phyloP scores from a whole-genome alignment of 176 grass and related monocot species.

The Miscanthus lutarioriparius region DNA sequence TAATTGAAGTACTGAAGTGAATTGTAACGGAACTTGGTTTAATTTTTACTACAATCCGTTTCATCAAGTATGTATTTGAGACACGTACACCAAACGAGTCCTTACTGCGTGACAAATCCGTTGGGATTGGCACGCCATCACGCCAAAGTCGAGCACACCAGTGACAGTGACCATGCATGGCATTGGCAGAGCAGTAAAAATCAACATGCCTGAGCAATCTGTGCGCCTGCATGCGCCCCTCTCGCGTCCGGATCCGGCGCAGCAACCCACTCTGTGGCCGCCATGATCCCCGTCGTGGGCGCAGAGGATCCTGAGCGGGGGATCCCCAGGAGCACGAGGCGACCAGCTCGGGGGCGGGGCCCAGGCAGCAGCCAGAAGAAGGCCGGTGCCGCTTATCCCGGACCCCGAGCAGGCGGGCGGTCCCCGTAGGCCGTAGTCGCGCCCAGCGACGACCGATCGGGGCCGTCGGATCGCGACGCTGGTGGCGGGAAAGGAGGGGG shows the following conservation, averaged over 20 bases:
- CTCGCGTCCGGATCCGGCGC: neutral
- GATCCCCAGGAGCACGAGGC: neutral
- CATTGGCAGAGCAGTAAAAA: neutral
- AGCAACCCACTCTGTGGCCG: neutral
- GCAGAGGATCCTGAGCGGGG: conserved; percentile 5
- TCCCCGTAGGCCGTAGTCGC: too few species aligned
- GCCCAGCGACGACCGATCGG: neutral
- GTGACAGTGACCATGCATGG: too few species aligned
- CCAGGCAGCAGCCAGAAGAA: neutral
- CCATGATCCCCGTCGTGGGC: neutral
- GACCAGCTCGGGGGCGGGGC: too few species aligned
- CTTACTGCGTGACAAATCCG: too few species aligned
- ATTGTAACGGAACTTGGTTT: too few species aligned
- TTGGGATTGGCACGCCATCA: too few species aligned
- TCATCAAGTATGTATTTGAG: too few species aligned
- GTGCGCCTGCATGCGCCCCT: neutral
- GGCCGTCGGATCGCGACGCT: neutral
- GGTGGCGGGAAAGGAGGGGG: neutral
- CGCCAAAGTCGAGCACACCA: too few species aligned
- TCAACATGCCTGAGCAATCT: neutral
- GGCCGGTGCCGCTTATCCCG: conserved; percentile 30
- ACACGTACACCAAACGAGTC: too few species aligned
- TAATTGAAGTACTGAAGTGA: too few species aligned
- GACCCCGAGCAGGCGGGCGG: too few species aligned
- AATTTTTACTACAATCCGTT: too few species aligned